Conservation (phyloP, 768 basidiomycete genomes). For the Boletus speciosus region DNA sequence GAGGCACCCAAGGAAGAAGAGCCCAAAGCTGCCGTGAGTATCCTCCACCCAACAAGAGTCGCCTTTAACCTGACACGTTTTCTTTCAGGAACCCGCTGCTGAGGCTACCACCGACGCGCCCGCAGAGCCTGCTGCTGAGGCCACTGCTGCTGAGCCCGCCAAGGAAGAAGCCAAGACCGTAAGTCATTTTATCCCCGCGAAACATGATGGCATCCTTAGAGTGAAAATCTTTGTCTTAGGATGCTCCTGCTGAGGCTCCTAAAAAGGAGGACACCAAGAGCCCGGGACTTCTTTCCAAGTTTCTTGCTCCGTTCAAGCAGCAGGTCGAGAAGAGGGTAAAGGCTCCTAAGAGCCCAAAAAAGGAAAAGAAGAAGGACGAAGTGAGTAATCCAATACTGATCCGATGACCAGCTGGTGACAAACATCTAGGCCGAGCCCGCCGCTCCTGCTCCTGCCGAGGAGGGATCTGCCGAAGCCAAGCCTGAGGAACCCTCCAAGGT, state of each 20-base stretch:
- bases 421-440: constrained; percentile 29
- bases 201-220: constrained; percentile 32
- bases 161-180: constrained; percentile 46
- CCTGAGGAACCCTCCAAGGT: constrained; percentile 33
- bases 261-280: constrained; percentile 85
- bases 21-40: constrained; percentile 37
- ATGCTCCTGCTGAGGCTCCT: constrained; percentile 44
- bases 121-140: constrained; percentile 28
- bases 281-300: constrained; percentile 69
- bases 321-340: constrained; percentile 57
- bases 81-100: constrained; percentile 35
- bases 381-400: constrained; percentile 31
- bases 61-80: not conserved
- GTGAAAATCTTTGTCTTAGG: not conserved
- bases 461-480: constrained; percentile 30
- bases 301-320: constrained; percentile 72
- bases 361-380: constrained; percentile 79
- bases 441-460: constrained; percentile 35
- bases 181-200: constrained; percentile 14
- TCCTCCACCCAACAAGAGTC: rapidly evolving
- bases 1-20: constrained; percentile 44
- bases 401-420: not conserved
- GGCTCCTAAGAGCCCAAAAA: constrained; percentile 74
- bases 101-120: constrained; percentile 25
- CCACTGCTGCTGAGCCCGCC: constrained; percentile 33